Base-by-base conservation (phyloP, 2,329 filamentous ascomycete genomes). In the Scorias spongiosa region DNA sequence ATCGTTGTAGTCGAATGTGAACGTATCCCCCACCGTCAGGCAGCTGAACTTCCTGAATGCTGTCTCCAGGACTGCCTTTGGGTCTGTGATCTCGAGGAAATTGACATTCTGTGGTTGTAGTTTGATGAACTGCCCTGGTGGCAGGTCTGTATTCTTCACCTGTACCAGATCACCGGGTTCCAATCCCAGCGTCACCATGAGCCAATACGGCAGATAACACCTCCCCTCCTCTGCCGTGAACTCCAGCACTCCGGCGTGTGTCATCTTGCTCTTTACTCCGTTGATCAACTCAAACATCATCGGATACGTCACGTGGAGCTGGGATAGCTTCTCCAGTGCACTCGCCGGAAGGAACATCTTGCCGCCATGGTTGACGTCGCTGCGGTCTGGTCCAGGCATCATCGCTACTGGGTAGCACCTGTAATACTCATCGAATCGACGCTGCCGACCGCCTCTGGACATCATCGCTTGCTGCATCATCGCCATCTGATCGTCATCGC, bases 271-370 rank as follows among this genome's bases (percentile, higher is more conserved):
- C 59, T 80, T 81, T 49, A 81, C 78, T 18, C 88, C 87, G 60
- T 96, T 98, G 55, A 85, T 83, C 52, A 98, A 73, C 74, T 98
- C 89, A 69, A 98, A 93, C 52, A 96, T 76, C 71, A 98, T 84
- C 7, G 91, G 91, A 70, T 94, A 98, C 61, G 93, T 88, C 49
- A 98, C 93, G 64, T 96, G 89, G 12, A 98, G 70, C 58, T 88
- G 78, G 12, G 91, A 95, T 54, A 98, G 83, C 66, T 95, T 98
- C 69, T 98, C 89, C 44, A 98, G 76, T 5, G 91, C 89, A 30
- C 87, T 94, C 0, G 91, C 84, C n/a, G 91, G 91, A 50, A 98
- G 79, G 60, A 98, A 85, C 56, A 98, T 89, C 70, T 98, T 98
- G 65, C 89, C 93, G 53, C 91, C 91, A 60, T 91, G 88, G 70